Base-by-base conservation (phyloP, 805 yeast genomes). In the Lipomyces lipofer region DNA sequence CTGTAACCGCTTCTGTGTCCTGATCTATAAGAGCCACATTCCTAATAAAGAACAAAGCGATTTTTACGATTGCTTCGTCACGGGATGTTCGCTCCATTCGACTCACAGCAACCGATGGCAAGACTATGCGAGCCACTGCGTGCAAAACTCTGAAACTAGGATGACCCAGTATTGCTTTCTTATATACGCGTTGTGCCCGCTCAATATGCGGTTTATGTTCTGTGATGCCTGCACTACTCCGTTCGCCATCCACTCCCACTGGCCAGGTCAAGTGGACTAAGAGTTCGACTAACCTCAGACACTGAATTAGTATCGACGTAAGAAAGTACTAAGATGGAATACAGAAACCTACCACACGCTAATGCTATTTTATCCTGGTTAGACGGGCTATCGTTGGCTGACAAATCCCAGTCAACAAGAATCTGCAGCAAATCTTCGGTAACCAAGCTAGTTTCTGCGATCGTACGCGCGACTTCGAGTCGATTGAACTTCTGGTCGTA, bases 221-320 rank as follows among this genome's bases (percentile, higher is more conserved):
- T 39, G 81, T 74, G 63, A 86, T 88, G 50, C 80, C 80, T 19
- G 73, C 74, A 0, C 84, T 73, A 2, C 84, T 77, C n/a, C 80
- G 80, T 19, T 77, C 80, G 8, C 78, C 70, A 48, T 74, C 78
- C n/a, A 88, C 67, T 30, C 82, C 82, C 4, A 86, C 67, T 0
- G 98, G 98, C 88, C 95, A 86, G 0, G 97, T 86, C 65, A 94
- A 74, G 1, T 88, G 81, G 1, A 88, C 96, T 54, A 94, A 70
- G 5, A 94, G 69, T 69, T 94, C 97, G 51, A 94, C 62, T 57
- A 33, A n/a, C 15, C 13, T n/a, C 17, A 19, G 9, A 28, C 4
- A 30, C 8, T 12, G 28, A 24, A 8, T 9, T 12, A 8, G 46
- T 21, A 40, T 36, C 22, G n/a, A n/a, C n/a, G n/a, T n/a, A 12